Evolutionary conservation across 2,329 filamentous ascomycete species (phyloP), one percentile per base, ranked within the genome.

Genomic region (Pestalotiopsis sp.): DNA sequence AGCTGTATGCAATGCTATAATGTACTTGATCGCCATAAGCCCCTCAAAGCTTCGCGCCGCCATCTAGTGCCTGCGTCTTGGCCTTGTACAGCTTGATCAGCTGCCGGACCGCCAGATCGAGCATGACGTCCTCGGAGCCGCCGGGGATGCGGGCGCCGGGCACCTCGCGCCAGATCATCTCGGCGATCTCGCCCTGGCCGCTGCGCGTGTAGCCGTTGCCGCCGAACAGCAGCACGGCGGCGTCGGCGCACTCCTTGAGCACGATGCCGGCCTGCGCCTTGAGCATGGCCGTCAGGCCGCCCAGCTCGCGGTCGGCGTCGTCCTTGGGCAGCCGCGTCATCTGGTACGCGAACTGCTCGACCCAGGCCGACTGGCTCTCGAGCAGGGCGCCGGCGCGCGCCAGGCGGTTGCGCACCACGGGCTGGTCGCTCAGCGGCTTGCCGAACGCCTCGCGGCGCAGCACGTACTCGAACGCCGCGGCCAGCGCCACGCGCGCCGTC

Each of bases 251-350:
- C 76, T 92, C 90, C 71, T 92, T 90, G 59, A 94, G 74, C 13
- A 94, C 91, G 71, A 92, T 91, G 1, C 89, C 92, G 0, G 88
- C 86, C 74, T 93, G 90, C 1, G 92, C 92, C 80, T 95, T 94
- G 14, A 88, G 87, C 77, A 93, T 81, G 2, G 91, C 92, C 2
- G 91, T 94, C 74, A 93, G 78, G 0, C 92, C 92, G 1, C 92
- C 92, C 1, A 94, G 82, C 75, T 92, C 86, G 2, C 84, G 79
- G 74, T 91, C 89, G 9, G 88, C 89, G n/a, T 85, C 84, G 61
- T 84, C 83, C 73, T 89, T 88, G 23, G 79, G 80, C 78, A 94
- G 82, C 87, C 84, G 70, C 1, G 85, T 87, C 83, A 94, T 87
- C 79, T 90, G 87, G 76, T 91, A 94, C 17, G 89, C 85, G 69